These are phyloP conservation scores for Haplosporangium sp. DNA, from an alignment of 371 early-diverging fungal genomes.

Conservation along the genomic window DNA sequence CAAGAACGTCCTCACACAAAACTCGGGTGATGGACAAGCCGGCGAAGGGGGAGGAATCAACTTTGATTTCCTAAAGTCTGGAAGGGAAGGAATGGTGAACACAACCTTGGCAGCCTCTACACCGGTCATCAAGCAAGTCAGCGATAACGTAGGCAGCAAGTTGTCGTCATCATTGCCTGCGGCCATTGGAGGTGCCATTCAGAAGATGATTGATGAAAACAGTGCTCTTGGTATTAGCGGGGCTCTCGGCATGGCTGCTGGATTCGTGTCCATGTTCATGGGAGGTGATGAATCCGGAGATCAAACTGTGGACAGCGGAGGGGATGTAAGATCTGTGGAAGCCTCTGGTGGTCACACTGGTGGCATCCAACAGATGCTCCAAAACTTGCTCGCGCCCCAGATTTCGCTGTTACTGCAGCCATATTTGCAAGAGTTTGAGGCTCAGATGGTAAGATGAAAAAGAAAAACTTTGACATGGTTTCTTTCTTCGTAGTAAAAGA, in stretches of 20 bases:
- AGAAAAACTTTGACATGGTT: not conserved
- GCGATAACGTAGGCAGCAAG: conserved; percentile 32
- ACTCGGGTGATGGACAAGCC: conserved; percentile 21
- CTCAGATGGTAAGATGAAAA: conserved; percentile 31
- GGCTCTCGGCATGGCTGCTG: conserved; percentile 30
- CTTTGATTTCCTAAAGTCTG: conserved; percentile 39
- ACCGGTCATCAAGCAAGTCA: conserved; percentile 48
- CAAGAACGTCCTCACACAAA: conserved; percentile 25
- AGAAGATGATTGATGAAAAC: conserved; percentile 39
- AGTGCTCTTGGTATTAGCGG: conserved; percentile 30
- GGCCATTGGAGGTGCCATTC: conserved; percentile 24
- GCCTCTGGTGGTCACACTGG: conserved; percentile 22
- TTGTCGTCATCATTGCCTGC: conserved; percentile 36
- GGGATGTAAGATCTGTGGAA: conserved; percentile 15
- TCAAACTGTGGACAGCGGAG: conserved; percentile 18
- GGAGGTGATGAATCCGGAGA: conserved; percentile 10
- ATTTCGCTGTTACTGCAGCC: conserved; percentile 29
- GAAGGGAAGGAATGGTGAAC: conserved; percentile 43
- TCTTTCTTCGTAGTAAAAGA: conserved; percentile 1
- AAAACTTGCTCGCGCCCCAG: conserved; percentile 40
- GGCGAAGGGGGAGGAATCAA: conserved; percentile 26
- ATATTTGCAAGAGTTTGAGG: conserved; percentile 37
- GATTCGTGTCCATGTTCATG: conserved; percentile 22
- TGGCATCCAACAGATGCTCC: conserved; percentile 19
- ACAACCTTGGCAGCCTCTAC: conserved; percentile 38